Evolutionary conservation across 345 rosid genomes (phyloP).

Genomic region (Hibiscus syriacus): DNA sequence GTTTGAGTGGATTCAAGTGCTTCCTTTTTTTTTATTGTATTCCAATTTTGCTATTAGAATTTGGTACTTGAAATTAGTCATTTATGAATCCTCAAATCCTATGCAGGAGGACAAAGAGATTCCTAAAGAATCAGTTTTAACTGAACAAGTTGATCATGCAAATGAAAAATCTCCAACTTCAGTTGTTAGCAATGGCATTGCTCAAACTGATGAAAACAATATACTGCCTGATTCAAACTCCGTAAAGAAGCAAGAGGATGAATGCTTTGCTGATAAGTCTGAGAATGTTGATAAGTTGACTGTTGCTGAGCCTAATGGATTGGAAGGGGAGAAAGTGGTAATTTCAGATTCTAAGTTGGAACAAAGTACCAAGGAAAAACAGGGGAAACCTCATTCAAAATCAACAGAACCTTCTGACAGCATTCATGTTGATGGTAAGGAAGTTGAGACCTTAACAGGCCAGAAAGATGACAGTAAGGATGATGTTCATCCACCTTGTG

Average conservation of each 20-base stretch:
- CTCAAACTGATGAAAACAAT: slow-evolving; percentile 39
- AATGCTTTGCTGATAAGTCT: slow-evolving; percentile 15
- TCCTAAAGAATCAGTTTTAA: slow-evolving; percentile 31
- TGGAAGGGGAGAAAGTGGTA: slow-evolving; percentile 25
- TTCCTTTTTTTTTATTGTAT: neutral
- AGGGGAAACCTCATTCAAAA: slow-evolving; percentile 31
- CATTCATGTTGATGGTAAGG: slow-evolving; percentile 36
- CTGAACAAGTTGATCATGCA: slow-evolving; percentile 37
- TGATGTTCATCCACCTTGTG: slow-evolving; percentile 24
- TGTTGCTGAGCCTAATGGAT: slow-evolving; percentile 34
- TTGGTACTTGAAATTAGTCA: slow-evolving; percentile 9
- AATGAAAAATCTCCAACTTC: slow-evolving; percentile 48
- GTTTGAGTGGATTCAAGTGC: slow-evolving; percentile 5
- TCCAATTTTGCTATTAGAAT: neutral
- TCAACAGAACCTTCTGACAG: slow-evolving; percentile 32
- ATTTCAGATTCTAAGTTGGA: slow-evolving; percentile 29
- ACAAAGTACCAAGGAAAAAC: slow-evolving; percentile 26
- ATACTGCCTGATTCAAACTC: slow-evolving; percentile 28
- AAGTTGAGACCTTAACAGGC: slow-evolving; percentile 26
- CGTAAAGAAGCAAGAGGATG: slow-evolving; percentile 35
- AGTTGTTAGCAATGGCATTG: slow-evolving; percentile 54
- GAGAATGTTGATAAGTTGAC: slow-evolving; percentile 24
- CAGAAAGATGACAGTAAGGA: slow-evolving; percentile 26
- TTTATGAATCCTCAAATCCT: slow-evolving; percentile 4
- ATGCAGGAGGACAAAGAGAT: slow-evolving; percentile 41